Evolutionary conservation across 2,329 filamentous ascomycete species (phyloP).

Genomic region (Fusarium tjaetaba): DNA sequence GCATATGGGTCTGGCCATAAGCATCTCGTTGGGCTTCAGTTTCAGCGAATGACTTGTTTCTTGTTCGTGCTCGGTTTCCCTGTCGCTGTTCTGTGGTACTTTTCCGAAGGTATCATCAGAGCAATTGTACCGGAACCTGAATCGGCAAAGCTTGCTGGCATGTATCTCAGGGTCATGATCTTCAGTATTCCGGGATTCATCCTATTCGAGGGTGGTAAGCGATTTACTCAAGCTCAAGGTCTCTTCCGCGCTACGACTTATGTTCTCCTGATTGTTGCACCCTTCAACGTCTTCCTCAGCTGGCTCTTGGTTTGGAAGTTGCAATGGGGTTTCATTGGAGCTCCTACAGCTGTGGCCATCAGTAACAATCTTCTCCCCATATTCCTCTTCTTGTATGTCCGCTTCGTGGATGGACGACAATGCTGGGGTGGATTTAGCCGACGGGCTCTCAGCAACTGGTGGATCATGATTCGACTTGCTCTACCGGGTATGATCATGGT

Average conservation of each 20-base stretch:
- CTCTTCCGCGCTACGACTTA: constrained; percentile 82
- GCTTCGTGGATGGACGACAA: constrained; percentile 76
- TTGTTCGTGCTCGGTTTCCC: constrained; percentile 77
- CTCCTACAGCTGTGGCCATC: constrained; percentile 81
- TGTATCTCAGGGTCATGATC: constrained; percentile 78
- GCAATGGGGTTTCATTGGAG: constrained; percentile 77
- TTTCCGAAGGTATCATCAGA: constrained; percentile 71
- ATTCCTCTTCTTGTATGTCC: constrained; percentile 80
- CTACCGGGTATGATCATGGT: constrained; percentile 94
- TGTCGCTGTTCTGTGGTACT: constrained; percentile 76
- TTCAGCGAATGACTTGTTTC: constrained; percentile 84
- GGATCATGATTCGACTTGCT: constrained; percentile 85
- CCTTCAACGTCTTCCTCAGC: constrained; percentile 80
- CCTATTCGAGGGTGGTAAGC: constrained; percentile 80
- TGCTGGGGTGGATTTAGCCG: constrained; percentile 87
- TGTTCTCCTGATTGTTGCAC: constrained; percentile 78
- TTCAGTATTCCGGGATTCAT: constrained; percentile 80
- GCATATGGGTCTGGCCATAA: constrained; percentile 93
- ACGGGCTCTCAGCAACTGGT: constrained; percentile 78
- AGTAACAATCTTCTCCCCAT: constrained; percentile 82
- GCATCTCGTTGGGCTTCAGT: constrained; percentile 84
- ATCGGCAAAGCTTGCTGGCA: constrained; percentile 72
- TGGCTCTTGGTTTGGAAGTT: constrained; percentile 82
- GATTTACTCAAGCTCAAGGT: constrained; percentile 85
- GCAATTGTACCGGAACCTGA: constrained; percentile 61